phyloP scores from a whole-genome alignment of 805 yeast species.

The Kodamaea fukazawae region DNA sequence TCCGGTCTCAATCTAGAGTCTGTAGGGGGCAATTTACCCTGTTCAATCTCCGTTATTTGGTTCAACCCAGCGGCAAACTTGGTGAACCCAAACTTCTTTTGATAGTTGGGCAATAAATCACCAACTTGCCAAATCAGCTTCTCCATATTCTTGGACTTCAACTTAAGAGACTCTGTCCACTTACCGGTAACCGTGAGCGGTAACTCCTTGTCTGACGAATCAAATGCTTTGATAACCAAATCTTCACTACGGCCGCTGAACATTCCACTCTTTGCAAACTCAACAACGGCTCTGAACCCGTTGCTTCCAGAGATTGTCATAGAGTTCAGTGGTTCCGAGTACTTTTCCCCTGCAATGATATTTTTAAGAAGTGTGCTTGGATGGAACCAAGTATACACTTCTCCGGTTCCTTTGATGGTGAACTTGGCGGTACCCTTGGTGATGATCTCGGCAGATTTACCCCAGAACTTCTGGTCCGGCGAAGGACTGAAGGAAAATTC shows the following conservation, averaged over 20 bases:
- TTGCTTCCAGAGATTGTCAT: constrained; percentile 63
- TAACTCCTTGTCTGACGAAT: constrained; percentile 32
- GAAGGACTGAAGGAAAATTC: constrained; percentile 57
- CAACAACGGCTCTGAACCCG: constrained; percentile 69
- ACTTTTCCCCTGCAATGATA: constrained; percentile 91
- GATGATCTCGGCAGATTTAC: constrained; percentile 81
- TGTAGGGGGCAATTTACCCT: constrained; percentile 66
- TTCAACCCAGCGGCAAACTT: constrained; percentile 78
- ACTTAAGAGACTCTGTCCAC: constrained; percentile 72
- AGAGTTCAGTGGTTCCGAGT: constrained; percentile 77
- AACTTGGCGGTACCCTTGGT: constrained; percentile 70
- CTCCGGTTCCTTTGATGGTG: constrained; percentile 58
- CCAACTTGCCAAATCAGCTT: constrained; percentile 70
- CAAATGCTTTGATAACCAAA: constrained; percentile 44
- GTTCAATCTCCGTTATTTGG: constrained; percentile 71
- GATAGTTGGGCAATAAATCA: constrained; percentile 53
- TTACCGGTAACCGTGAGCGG: constrained; percentile 60
- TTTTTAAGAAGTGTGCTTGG: constrained; percentile 84
- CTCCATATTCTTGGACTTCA: constrained; percentile 41
- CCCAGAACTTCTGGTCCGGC: constrained; percentile 92
- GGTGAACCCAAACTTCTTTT: constrained; percentile 81
- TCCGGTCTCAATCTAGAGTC: constrained; percentile 93
- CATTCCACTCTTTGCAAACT: constrained; percentile 79
- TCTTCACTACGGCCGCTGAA: constrained; percentile 81
- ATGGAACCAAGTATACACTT: constrained; percentile 73